Percentiles rank a stretch among this genome's conserved stretches.
Evolutionary conservation across 106 monocot species (phyloP).

Genomic region (Dendrobium officinale): DNA sequence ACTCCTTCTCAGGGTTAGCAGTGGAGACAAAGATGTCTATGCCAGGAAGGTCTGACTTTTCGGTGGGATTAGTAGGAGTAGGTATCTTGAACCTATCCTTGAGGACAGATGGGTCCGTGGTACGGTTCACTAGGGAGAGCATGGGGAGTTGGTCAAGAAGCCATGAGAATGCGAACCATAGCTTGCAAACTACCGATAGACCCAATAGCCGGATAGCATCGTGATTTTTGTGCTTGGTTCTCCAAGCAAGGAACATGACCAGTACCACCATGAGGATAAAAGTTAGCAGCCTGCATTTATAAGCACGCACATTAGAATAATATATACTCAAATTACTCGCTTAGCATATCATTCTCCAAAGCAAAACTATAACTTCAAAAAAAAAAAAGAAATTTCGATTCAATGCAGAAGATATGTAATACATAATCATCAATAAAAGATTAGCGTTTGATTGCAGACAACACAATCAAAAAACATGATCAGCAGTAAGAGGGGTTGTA

Average conservation of each 20-base stretch:
- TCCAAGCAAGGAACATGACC: slow-evolving; percentile 39
- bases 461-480: no score
- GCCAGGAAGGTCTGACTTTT: slow-evolving; percentile 52
- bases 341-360: no score
- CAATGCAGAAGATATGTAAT: neutral
- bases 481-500: no score
- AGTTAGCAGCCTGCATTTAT: slow-evolving; percentile 32
- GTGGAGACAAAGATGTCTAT: slow-evolving; percentile 62
- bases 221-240: slow-evolving; percentile 39
- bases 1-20: slow-evolving; percentile 57
- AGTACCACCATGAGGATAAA: slow-evolving; percentile 36
- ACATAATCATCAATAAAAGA: neutral
- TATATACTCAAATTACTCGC: no score
- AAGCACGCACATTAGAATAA: neutral
- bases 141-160: slow-evolving; percentile 70
- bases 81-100: slow-evolving; percentile 40
- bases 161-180: slow-evolving; percentile 81
- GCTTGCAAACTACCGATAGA: slow-evolving; percentile 56
- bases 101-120: slow-evolving; percentile 39
- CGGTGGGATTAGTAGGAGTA: slow-evolving; percentile 23
- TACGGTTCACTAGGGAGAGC: slow-evolving; percentile 49
- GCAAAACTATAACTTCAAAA: no score
- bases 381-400: rapidly evolving
- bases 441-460: no score
- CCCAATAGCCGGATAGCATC: slow-evolving; percentile 73